Base-by-base conservation (phyloP, 2,329 filamentous ascomycete species). In the Microcyclospora tardicrescens region DNA sequence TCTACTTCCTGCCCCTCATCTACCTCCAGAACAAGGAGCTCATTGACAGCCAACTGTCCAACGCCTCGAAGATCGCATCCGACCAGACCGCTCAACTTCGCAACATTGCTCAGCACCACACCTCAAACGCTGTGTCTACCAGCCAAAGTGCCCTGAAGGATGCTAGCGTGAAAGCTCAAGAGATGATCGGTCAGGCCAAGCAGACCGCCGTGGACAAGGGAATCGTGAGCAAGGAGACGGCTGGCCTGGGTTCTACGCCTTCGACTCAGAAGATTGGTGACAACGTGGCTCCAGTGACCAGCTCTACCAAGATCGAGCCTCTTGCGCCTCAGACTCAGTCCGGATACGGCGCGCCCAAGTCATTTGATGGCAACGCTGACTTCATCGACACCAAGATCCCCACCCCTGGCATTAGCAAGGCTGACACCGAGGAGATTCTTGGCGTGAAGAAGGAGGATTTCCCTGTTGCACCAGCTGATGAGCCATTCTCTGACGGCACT, bases 1-100 rank as follows among this genome's bases (percentile, higher is more conserved):
- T 71, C 53, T 80, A 75, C 63, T 63, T 79, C 39, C 68, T 64
- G 32, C 76, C 76, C 37, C 65, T 80, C 41, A 51, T 76, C 56
- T 80, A 80, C 64, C 68, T 79, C 53, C 69, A 68, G 63, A 79
- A 80, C 68, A 72, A 72, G 53, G 73, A 78, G 48, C 52, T 74
- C 47, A 79, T 80, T 48, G 75, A 80, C 50, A 62, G 64, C 40
- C 73, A 79, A 49, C 61, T 79, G 36, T 61, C 68, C 49, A 67
- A 74, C 49, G 64, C 66, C 33, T 63, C 68, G 51, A 57, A 69
- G 38, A 58, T 77, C 45, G 63, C 75, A 51, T 69, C 65, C 55
- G 60, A 70, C 51, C 76, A 79, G 57, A 69, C 75, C 27, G 65
- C 61, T 41, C 75, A 79, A 54, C 61, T 78, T 49, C 71, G 70